A percentile compares a stretch with the other conserved stretches of the same genome.
Conservation (phyloP, 2,329 filamentous ascomycete genomes). For the Lomentospora prolificans region DNA sequence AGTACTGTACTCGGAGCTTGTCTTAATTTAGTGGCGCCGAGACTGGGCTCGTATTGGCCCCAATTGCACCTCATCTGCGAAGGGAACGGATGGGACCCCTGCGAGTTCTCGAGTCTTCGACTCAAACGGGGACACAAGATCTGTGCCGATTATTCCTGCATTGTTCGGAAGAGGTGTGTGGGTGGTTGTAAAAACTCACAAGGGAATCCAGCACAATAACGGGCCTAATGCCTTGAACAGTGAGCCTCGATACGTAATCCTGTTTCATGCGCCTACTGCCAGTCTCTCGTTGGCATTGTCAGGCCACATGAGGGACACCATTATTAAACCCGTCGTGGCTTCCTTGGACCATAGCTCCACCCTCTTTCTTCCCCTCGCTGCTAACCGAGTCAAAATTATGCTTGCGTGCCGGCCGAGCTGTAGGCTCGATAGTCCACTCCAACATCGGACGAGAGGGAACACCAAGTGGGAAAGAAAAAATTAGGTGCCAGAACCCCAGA, state of each 20-base stretch:
- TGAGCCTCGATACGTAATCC: background rate
- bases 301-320: too few species aligned
- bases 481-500: background rate
- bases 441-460: background rate
- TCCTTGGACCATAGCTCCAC: background rate
- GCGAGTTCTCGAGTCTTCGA: background rate
- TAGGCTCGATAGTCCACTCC: background rate
- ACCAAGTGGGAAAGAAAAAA: background rate
- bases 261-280: background rate
- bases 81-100: background rate
- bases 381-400: too few species aligned
- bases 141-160: background rate
- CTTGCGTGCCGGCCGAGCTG: background rate
- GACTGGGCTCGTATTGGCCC: slow-evolving; percentile 1
- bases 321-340: background rate
- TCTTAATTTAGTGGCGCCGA: slow-evolving; percentile 1
- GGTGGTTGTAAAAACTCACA: too few species aligned
- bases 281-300: background rate
- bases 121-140: background rate
- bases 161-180: background rate
- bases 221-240: background rate
- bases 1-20: background rate
- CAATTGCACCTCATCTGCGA: background rate
- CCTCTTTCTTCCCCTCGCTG: too few species aligned
- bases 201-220: background rate